Conservation (phyloP, 495 filamentous ascomycete species). For the Aspergillus biplanus region DNA sequence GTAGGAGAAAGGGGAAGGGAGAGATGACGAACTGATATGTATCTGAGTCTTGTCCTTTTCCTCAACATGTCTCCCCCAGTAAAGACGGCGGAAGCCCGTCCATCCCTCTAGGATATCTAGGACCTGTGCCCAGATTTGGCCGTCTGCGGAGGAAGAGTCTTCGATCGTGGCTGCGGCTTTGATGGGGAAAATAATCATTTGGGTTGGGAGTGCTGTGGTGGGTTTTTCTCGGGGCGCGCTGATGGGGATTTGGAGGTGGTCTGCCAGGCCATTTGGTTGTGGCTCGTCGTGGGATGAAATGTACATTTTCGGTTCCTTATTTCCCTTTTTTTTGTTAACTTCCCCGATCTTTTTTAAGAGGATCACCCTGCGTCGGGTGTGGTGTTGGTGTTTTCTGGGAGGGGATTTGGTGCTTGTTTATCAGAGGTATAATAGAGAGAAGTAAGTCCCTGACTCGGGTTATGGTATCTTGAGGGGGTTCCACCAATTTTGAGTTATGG, state of each 20-base stretch:
- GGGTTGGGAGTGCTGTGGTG: slow-evolving; percentile 31
- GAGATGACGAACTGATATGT: slow-evolving; percentile 26
- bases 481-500: too few species aligned
- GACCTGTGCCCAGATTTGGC: slow-evolving; percentile 27
- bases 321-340: neutral
- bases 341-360: too few species aligned
- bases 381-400: too few species aligned
- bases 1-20: neutral
- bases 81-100: slow-evolving; percentile 24
- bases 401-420: too few species aligned
- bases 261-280: neutral
- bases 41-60: slow-evolving; percentile 26
- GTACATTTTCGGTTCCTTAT: neutral
- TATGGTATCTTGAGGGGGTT: too few species aligned
- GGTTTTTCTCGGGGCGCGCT: neutral
- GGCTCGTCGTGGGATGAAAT: neutral
- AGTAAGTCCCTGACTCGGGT: neutral
- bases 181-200: slow-evolving; percentile 34
- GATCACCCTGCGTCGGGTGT: too few species aligned
- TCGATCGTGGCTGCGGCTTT: slow-evolving; percentile 26
- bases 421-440: neutral
- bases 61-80: slow-evolving; percentile 32
- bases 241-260: slow-evolving; percentile 8
- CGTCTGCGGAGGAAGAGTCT: slow-evolving; percentile 20
- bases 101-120: slow-evolving; percentile 25